A percentile compares a stretch with the other conserved stretches of the same genome.
Evolutionary conservation across 73 alveolate species (phyloP).

Genomic region (Halteria grandinella): DNA sequence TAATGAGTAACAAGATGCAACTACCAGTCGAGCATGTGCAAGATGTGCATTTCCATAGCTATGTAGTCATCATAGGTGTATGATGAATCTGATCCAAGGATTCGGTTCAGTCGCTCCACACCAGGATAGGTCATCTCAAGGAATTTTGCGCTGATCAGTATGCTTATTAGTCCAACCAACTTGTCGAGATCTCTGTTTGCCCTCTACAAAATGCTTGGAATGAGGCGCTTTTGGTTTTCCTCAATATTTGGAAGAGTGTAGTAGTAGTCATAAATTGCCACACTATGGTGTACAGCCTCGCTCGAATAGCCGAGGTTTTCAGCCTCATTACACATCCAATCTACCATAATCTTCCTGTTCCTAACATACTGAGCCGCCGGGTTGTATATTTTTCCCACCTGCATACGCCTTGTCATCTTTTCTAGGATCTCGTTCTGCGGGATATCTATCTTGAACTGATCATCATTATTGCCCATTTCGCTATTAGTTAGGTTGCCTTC

Average conservation of each 20-base stretch:
- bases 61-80: constrained; percentile 25
- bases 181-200: constrained; percentile 44
- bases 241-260: constrained; percentile 12
- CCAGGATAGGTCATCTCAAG: constrained; percentile 56
- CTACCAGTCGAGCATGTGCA: constrained; percentile 61
- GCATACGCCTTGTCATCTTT: not conserved
- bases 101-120: constrained; percentile 31
- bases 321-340: constrained; percentile 76
- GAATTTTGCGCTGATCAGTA: constrained; percentile 58
- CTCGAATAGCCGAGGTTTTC: constrained; percentile 45
- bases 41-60: constrained; percentile 52
- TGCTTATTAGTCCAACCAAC: constrained; percentile 53
- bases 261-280: constrained; percentile 53
- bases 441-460: constrained; percentile 28
- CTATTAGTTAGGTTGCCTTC: no score
- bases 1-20: constrained; percentile 57
- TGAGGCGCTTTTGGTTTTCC: not conserved
- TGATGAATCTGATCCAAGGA: constrained; percentile 12
- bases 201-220: no score
- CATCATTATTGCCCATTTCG: no score
- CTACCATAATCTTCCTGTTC: constrained; percentile 59
- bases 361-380: constrained; percentile 40
- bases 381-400: constrained; percentile 7
- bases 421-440: constrained; percentile 3
- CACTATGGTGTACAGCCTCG: constrained; percentile 69